Evolutionary conservation across 139 green algal species (phyloP), one percentile per base, ranked within the genome.

Genomic region (Pycnococcus provasolii): DNA sequence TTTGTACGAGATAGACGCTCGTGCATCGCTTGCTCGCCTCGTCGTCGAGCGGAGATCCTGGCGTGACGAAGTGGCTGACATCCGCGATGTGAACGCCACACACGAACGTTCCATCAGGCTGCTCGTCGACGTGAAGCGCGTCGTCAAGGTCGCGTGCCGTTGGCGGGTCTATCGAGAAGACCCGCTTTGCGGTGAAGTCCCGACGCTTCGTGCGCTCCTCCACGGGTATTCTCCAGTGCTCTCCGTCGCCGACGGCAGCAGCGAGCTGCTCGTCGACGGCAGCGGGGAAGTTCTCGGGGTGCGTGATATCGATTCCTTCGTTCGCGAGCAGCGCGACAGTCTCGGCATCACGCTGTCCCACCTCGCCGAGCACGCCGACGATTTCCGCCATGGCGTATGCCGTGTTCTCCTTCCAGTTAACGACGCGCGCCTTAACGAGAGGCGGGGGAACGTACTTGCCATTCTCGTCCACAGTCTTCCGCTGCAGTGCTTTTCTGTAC

Each of bases 21-120:
- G 79, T 85, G 13, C 65, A 76, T 2, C 79, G 58, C 58, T 46
- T 37, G 3, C 6, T 7, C 2, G 77, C 77, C 78, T 91, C 88
- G 3, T 75, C 58, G 67, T 98, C 92, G 51, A 98, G 72, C 11
- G 81, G 77, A 3, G 69, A 87, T 15, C 75, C 75, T 0, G 86
- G 62, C n/a, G 41, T 64, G 47, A 78, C 58, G 55, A 89, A 85
- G 46, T 84, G 67, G 4, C 60, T 71, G 39, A 85, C 79, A 52
- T 85, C 79, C 4, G 79, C 79, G 64, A 85, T 85, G 77, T 85
- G 79, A 6, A 85, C 79, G 2, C 77, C 78, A 7, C 80, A 60
- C 11, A 62, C 51, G 9, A 74, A 46, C 4, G 58, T 64, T 2
- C 69, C 78, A 2, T 79, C 58, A 1, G 42, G n/a, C 11, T 75